Evolutionary conservation across 345 rosid genomes (phyloP), one percentile per base, ranked within the genome.

Genomic region (Gossypium bickii): DNA sequence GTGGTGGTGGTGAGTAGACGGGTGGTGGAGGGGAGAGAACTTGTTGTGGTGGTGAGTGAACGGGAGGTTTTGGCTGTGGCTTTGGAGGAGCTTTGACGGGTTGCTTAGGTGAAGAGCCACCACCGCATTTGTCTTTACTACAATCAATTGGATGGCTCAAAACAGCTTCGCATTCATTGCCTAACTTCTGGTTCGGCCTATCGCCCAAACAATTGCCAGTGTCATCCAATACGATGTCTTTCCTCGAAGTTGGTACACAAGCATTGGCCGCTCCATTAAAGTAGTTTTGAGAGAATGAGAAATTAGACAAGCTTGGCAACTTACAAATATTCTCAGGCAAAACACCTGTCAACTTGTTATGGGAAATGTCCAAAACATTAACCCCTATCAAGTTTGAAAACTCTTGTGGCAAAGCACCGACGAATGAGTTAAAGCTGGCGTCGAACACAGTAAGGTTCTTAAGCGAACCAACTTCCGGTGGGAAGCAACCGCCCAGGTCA

Each of bases 401-500:
- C 67, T 83, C 83, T 2, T 63, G 49, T 2, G 92, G 89, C 73
- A 89, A 20, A 69, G 58, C 66, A 10, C 98, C 97, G 0, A 74
- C 22, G 71, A 93, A 86, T 2, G 73, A 17, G 76, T 91, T 93
- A 70, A 10, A 34, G 74, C 94, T 84, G 6, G 77, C 88, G n/a
- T 93, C 97, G 5, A 93, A 82, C 0, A 91, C 86, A 0, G 83
- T 89, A 44, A 86, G 25, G 4, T 88, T 85, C 12, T 72, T 43
- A 11, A 93, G 87, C 57, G 15, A 71, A 34, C 94, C 94, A 0
- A 93, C 71, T 47, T 89, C 96, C 7, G 82, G 58, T 0, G 97
- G 93, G 77, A 92, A 86, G 77, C 97, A 92, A 48, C 98, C 98
- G 0, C 91, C 83, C 0, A 93, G 81, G 7, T 27, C 55, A 44